Evolutionary conservation across 2,329 filamentous ascomycete species (phyloP).

Genomic region (Meredithiella fracta): DNA sequence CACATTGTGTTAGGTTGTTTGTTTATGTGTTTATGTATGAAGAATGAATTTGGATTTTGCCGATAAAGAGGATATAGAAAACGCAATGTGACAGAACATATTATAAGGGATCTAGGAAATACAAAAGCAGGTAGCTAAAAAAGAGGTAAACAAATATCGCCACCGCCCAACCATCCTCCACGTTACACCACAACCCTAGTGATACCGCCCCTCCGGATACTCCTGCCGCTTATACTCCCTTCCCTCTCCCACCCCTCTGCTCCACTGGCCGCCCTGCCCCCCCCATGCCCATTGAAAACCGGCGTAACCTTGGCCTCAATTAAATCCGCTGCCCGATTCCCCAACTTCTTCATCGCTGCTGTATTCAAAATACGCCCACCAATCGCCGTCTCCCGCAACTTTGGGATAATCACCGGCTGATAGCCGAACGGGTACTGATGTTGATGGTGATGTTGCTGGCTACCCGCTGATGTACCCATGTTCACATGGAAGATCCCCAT

Average conservation of each 20-base stretch:
- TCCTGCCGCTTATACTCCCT: background rate
- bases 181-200: too few species aligned
- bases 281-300: background rate
- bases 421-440: conserved; percentile 2
- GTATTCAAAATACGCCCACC: background rate
- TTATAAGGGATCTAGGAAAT: too few species aligned
- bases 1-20: too few species aligned
- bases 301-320: conserved; percentile 1
- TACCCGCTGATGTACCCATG: background rate
- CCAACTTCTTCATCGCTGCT: conserved; percentile 1
- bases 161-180: too few species aligned
- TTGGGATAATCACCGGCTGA: conserved; percentile 2
- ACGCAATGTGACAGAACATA: too few species aligned
- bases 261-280: background rate
- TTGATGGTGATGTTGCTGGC: conserved; percentile 1
- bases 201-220: background rate
- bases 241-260: background rate
- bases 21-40: too few species aligned
- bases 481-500: too few species aligned
- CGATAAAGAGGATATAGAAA: too few species aligned
- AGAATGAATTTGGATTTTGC: too few species aligned
- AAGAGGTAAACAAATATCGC: too few species aligned
- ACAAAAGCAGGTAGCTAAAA: too few species aligned
- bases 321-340: background rate
- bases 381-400: background rate